Conservation (phyloP, 805 yeast species). For the Candida wancherniae region DNA sequence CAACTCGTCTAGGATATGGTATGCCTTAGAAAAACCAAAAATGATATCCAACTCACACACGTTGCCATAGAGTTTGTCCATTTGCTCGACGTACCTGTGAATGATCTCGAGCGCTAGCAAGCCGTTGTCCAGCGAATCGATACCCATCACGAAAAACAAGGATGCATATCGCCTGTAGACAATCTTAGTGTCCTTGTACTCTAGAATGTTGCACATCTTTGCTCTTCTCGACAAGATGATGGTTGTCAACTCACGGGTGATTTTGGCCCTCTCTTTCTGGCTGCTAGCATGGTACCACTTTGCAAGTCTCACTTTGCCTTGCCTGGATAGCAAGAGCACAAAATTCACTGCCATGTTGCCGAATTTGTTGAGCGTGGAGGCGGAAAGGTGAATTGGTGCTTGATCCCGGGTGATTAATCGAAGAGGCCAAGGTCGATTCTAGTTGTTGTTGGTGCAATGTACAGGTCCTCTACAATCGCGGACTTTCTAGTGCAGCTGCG, state of each 20-base stretch:
- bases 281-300: slow-evolving; percentile 88
- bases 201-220: slow-evolving; percentile 93
- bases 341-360: slow-evolving; percentile 68
- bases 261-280: slow-evolving; percentile 81
- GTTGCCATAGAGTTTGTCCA: slow-evolving; percentile 93
- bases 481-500: no score
- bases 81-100: slow-evolving; percentile 91
- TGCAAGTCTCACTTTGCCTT: slow-evolving; percentile 88
- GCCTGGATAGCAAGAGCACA: slow-evolving; percentile 78
- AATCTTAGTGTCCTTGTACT: slow-evolving; percentile 77
- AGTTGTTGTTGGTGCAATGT: no score
- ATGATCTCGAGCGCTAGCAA: slow-evolving; percentile 77
- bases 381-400: no score
- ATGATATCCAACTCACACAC: slow-evolving; percentile 96
- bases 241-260: slow-evolving; percentile 81
- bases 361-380: no score
- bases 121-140: slow-evolving; percentile 82
- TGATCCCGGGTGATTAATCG: no score
- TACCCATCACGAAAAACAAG: slow-evolving; percentile 82
- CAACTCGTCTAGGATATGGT: slow-evolving; percentile 85
- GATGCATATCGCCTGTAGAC: slow-evolving; percentile 93
- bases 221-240: slow-evolving; percentile 79
- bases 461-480: no score
- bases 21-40: slow-evolving; percentile 91
- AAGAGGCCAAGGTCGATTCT: no score